Evolutionary conservation across 2,329 filamentous ascomycete species (phyloP).

Genomic region (Stagonosporopsis cucurbitacearum): DNA sequence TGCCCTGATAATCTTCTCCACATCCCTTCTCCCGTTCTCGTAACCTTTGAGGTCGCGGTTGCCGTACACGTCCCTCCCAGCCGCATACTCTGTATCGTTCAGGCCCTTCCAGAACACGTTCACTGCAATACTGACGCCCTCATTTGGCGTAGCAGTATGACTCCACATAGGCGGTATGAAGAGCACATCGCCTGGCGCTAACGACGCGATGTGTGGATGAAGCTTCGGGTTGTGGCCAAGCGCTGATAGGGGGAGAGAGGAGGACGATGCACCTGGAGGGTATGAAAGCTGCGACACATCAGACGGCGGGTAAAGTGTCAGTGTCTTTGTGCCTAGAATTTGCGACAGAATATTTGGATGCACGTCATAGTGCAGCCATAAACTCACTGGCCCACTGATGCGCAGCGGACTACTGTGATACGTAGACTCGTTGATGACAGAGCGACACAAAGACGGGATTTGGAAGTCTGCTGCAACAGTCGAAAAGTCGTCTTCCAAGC

Average conservation of each 20-base stretch:
- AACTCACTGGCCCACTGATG: conserved; percentile 78
- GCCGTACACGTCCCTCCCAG: conserved; percentile 83
- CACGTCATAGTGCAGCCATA: conserved; percentile 94
- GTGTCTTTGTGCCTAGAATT: conserved; percentile 72
- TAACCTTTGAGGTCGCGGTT: conserved; percentile 86
- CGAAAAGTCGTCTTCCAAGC: conserved; percentile 74
- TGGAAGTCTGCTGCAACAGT: conserved; percentile 71
- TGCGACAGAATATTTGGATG: conserved; percentile 90
- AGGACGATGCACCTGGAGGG: conserved; percentile 79
- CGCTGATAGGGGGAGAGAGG: conserved; percentile 59
- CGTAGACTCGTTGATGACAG: conserved; percentile 51
- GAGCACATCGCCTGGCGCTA: conserved; percentile 76
- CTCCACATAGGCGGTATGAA: conserved; percentile 86
- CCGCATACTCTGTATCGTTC: conserved; percentile 66
- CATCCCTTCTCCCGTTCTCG: conserved; percentile 77
- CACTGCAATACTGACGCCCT: conserved; percentile 73
- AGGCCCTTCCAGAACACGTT: conserved; percentile 87
- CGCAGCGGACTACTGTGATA: conserved; percentile 80
- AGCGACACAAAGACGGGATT: conserved; percentile 67
- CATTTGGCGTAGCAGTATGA: conserved; percentile 69
- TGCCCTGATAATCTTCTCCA: conserved; percentile 68
- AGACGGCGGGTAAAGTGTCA: conserved; percentile 78
- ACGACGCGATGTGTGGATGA: conserved; percentile 66
- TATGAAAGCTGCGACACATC: conserved; percentile 75
- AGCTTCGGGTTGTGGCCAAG: conserved; percentile 51